phyloP scores from a whole-genome alignment of 2,329 filamentous ascomycete genomes.

The Pyricularia pennisetigena region DNA sequence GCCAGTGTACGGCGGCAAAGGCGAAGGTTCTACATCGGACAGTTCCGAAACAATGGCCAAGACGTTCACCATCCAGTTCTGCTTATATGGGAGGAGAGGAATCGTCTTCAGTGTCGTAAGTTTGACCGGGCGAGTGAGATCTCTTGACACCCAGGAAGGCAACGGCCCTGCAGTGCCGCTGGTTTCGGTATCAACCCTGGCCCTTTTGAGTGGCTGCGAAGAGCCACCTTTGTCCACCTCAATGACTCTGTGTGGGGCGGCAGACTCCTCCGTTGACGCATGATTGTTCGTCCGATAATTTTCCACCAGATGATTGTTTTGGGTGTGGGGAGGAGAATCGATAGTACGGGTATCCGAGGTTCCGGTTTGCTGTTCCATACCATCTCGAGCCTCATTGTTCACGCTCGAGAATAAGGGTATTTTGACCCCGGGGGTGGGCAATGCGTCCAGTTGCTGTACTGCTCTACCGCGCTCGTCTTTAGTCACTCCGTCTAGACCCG shows the following conservation, averaged over 20 bases:
- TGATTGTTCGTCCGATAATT: neutral
- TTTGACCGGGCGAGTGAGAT: conserved; percentile 33
- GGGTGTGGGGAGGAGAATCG: neutral
- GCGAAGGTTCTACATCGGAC: conserved; percentile 35
- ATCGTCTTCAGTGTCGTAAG: conserved; percentile 40
- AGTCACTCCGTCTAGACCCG: neutral
- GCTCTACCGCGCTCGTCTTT: neutral
- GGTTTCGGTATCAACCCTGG: neutral
- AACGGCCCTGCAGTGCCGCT: neutral
- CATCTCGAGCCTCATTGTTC: neutral
- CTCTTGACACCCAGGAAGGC: conserved; percentile 29
- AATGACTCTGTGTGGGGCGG: neutral
- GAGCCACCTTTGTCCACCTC: neutral
- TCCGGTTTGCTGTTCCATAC: neutral
- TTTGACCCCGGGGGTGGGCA: neutral
- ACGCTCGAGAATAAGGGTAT: neutral
- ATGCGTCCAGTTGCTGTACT: neutral
- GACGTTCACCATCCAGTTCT: conserved; percentile 48
- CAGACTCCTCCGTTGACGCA: neutral
- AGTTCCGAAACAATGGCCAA: conserved; percentile 39
- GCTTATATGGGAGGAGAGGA: conserved; percentile 41
- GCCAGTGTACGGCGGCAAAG: conserved; percentile 36
- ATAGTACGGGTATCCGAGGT: neutral
- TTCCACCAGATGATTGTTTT: neutral
- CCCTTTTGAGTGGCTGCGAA: neutral